phyloP scores from a whole-genome alignment of 2,329 filamentous ascomycete species.

The Setomelanomma holmii region DNA sequence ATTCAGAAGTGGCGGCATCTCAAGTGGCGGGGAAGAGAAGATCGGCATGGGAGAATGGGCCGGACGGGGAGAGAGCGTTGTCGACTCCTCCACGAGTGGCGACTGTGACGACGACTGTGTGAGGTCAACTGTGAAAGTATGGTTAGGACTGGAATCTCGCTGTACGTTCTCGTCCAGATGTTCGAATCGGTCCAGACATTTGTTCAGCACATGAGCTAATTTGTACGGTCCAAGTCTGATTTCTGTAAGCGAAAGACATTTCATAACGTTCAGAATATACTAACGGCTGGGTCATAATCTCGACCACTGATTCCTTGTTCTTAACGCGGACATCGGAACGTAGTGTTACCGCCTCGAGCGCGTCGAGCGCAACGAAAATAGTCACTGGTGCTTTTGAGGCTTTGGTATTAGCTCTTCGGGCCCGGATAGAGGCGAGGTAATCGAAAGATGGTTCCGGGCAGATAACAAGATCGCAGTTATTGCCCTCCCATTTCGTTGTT shows the following conservation, averaged over 20 bases:
- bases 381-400: conserved; percentile 27
- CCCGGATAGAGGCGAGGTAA: conserved; percentile 35
- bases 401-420: conserved; percentile 2
- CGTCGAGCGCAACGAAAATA: conserved; percentile 43
- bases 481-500: conserved; percentile 29
- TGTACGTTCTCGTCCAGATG: conserved; percentile 28
- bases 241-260: not conserved
- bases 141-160: not conserved
- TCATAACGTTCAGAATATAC: conserved; percentile 1
- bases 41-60: not conserved
- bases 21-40: not conserved
- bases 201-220: conserved; percentile 37
- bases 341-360: conserved; percentile 40
- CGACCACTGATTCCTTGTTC: conserved; percentile 39
- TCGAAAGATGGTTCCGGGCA: conserved; percentile 43
- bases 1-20: conserved; percentile 1
- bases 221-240: conserved; percentile 42
- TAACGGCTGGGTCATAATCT: conserved; percentile 46
- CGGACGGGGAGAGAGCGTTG: not conserved
- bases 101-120: not conserved
- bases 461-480: conserved; percentile 40
- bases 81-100: not conserved
- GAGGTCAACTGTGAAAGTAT: not conserved
- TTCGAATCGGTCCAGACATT: conserved; percentile 37
- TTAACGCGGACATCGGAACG: conserved; percentile 39